Evolutionary conservation across 2,329 filamentous ascomycete species (phyloP), one percentile per base, ranked within the genome.

Genomic region (Epicoccum nigrum): DNA sequence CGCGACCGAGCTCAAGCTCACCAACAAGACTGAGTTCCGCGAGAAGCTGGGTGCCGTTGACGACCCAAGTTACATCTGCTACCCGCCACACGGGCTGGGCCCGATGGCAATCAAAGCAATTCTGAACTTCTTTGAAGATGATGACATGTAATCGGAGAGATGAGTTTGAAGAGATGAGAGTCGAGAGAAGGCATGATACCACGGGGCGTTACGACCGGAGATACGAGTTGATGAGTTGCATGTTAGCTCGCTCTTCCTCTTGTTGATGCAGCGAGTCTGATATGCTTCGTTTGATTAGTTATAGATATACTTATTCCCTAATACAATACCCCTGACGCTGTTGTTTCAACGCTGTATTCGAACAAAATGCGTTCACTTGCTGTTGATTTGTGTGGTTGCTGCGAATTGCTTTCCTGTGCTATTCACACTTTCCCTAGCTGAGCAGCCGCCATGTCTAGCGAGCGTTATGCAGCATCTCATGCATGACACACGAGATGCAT

Each of bases 1-100:
- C 39, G 88, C 90, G 33, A 89, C 89, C 65, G 90, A 92, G 70
- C 85, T 96, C 62, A 88, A 89, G 62, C 80, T 96, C 58, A 88
- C 87, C 37, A 85, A 88, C 69, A 96, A 96, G 83, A 87, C 85
- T 45, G 91, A 92, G 71, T 97, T 97, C 78, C 81, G 92, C 54
- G 88, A 90, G 77, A 97, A 97, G 81, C 85, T 97, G 71, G 92
- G 92, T 45, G 89, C 89, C 4, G 79, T 85, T 51, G 90, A 92
- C 54, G 92, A 96, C 67, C 86, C 89, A 39, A 86, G 93, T 21
- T 97, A 90, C 74, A 91, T 97, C 60, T 92, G 90, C 69, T 97
- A 96, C 74, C 92, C 92, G 32, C 86, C 88, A 51, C 87, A 92
- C 67, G 92, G 92, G 7, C 81, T 97, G 21, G 91, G 91, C 1